These are phyloP conservation scores for Hypholoma sublateritium DNA, from an alignment of 768 basidiomycete species.

Conservation along the genomic window DNA sequence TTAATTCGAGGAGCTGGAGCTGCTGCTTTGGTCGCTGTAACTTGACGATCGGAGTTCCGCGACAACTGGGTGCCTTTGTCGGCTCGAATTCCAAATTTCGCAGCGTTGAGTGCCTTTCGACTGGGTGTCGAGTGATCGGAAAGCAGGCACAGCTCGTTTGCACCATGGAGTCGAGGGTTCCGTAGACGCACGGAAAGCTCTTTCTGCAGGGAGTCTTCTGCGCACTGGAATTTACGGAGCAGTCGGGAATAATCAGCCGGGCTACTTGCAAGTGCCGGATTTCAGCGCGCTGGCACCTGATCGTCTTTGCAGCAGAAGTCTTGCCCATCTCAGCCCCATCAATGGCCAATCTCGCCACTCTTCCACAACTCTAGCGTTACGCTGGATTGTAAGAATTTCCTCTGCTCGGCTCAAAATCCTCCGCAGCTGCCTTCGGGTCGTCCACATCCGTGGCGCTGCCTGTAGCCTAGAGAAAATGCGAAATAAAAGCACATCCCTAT, in stretches of 20 bases:
- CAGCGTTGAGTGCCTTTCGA: conserved; percentile 30
- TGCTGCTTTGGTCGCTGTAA: conserved; percentile 58
- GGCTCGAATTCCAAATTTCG: conserved; percentile 11
- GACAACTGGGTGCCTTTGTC: conserved; percentile 14
- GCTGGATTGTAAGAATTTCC: conserved; percentile 89
- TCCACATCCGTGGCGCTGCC: conserved; percentile 81
- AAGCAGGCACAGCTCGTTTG: conserved; percentile 35
- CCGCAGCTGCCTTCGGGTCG: conserved; percentile 86
- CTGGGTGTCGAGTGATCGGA: conserved; percentile 47
- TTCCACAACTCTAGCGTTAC: conserved; percentile 89
- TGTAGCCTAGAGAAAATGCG: conserved; percentile 90
- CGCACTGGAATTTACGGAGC: conserved; percentile 59
- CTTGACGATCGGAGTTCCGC: conserved; percentile 39
- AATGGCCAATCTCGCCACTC: conserved; percentile 92
- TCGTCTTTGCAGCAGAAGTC: conserved; percentile 47
- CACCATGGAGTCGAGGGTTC: conserved; percentile 30
- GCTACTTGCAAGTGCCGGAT: conserved; percentile 57
- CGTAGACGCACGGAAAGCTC: conserved; percentile 45
- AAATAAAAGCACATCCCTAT: conserved; percentile 82
- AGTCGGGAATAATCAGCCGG: conserved; percentile 62
- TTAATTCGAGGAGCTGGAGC: conserved; percentile 66
- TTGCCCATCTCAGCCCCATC: conserved; percentile 54
- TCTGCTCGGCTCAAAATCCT: conserved; percentile 92
- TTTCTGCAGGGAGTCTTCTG: conserved; percentile 56
- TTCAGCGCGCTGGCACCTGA: conserved; percentile 71